Percentiles rank a stretch among this genome's conserved stretches.
Evolutionary conservation across 2,329 filamentous ascomycete species (phyloP).

Genomic region (Ophiosphaerella narmari): DNA sequence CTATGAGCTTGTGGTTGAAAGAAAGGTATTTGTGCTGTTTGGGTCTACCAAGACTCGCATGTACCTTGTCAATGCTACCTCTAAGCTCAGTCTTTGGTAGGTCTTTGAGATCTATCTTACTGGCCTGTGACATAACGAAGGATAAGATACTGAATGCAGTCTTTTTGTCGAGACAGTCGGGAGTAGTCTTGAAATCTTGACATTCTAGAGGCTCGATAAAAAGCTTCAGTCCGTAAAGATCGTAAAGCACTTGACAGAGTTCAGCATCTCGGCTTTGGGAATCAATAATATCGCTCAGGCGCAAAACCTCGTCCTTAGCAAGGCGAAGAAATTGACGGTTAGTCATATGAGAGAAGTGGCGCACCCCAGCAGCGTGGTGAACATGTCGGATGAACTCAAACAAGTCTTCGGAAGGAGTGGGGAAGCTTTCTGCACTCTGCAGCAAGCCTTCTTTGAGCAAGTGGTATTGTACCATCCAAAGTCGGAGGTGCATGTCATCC

Average conservation of each 20-base stretch:
- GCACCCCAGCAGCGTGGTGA: slow-evolving; percentile 81
- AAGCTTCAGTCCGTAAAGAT: slow-evolving; percentile 45
- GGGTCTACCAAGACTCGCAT: slow-evolving; percentile 77
- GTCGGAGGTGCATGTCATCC: slow-evolving; percentile 83
- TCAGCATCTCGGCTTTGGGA: slow-evolving; percentile 72
- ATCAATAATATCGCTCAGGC: slow-evolving; percentile 74
- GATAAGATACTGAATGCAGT: slow-evolving; percentile 83
- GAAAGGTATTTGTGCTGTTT: slow-evolving; percentile 79
- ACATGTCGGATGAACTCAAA: slow-evolving; percentile 80
- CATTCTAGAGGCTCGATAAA: slow-evolving; percentile 43
- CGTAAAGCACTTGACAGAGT: slow-evolving; percentile 67
- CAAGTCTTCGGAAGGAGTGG: slow-evolving; percentile 70
- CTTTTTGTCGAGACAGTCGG: slow-evolving; percentile 74
- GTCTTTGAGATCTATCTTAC: slow-evolving; percentile 86
- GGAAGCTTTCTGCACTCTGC: slow-evolving; percentile 68
- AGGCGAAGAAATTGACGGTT: slow-evolving; percentile 89
- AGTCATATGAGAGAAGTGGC: slow-evolving; percentile 81
- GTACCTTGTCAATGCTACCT: slow-evolving; percentile 88
- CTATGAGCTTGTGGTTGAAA: slow-evolving; percentile 86
- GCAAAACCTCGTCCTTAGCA: slow-evolving; percentile 82
- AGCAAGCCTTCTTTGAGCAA: slow-evolving; percentile 75
- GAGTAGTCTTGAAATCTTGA: slow-evolving; percentile 74
- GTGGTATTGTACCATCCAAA: slow-evolving; percentile 86
- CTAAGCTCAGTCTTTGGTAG: slow-evolving; percentile 90
- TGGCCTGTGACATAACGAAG: slow-evolving; percentile 79